Base-by-base conservation (phyloP, 2,329 filamentous ascomycete genomes). In the Penicillium crustosum region DNA sequence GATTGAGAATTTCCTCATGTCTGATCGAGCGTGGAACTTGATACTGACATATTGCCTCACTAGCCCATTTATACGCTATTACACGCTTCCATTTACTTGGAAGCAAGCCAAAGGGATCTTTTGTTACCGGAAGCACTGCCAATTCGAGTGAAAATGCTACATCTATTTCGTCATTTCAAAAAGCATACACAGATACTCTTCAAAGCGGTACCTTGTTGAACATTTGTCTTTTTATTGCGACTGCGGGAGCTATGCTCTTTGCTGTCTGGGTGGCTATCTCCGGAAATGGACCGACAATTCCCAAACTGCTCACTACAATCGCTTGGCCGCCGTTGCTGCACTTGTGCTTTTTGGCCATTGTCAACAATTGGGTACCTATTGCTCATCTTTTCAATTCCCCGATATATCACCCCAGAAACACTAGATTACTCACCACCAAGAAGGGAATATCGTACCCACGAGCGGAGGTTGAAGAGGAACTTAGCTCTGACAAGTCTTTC, bases 121-220 rank as follows among this genome's bases (percentile, higher is more conserved):
- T 70, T 33, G 66, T 72, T 3, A 72, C 70, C 1, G 70, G 70
- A 13, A 70, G 68, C 57, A 65, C 55, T 4, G 60, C 59, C 2
- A 71, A 72, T 44, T 59, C 66, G 0, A 68, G 63, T 58, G 70
- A 69, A 29, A 58, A 47, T 17, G n/a, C 33, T 23, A 50, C 54
- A 0, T 36, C 57, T 12, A 42, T 55, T 2, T 59, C 64, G 0
- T 33, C 42, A 0, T 44, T 49, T 13, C 50, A 39, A 41, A 62
- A 49, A 23, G 13, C 65, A 2, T 56, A 60, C 38, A 57, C 48
- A 10, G 64, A 69, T 45, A 31, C 63, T 2, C 58, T 59, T 49
- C 51, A 60, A 12, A 65, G 63, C 6, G 64, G 67, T 9, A 49
- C 67, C 27, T 47, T 60, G 13, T 59, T 61, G 43, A 68, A 63